Base-by-base conservation (phyloP, 306 rosid species). In the Inga oerstediana region DNA sequence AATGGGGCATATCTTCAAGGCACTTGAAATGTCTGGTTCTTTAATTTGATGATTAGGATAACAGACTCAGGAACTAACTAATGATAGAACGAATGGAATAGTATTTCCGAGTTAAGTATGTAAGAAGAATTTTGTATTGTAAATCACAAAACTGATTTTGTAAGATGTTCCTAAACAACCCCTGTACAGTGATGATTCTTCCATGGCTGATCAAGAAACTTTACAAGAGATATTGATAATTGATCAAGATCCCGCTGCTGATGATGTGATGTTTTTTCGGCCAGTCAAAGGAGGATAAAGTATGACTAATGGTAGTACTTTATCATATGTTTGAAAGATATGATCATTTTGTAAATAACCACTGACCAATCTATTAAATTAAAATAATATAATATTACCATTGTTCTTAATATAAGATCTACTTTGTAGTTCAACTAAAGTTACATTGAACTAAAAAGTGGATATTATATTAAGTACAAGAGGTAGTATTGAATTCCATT, bases 1-100 rank as follows among this genome's bases (percentile, higher is more conserved):
- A 67, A 11, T 74, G 80, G 43, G 68, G 79, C 73, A 46, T 15
- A 75, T 67, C 46, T 66, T 69, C 51, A 10, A 62, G 39, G 66
- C n/a, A 49, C 24, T 52, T 75, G 37, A 45, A 56, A 41, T 54
- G 20, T 51, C 32, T 80, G 35, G 2, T 59, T 56, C 51, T 74
- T 73, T 81, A 59, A 81, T 78, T 84, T 15, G 22, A 56, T 65
- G 76, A 64, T 65, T 46, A 30, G 24, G 71, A 78, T 75, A 43
- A 32, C n/a, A 45, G 76, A 77, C 32, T 30, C 77, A 73, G 15
- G 58, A 14, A 54, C 51, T 77, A 65, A 37, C 77, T 24, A 35
- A 51, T 39, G 30, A 44, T 27, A 1, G 27, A 27, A 27, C 1
- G 27, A 27, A 27, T 27, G 27, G 27, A 27, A 27, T 27, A 27